phyloP scores from a whole-genome alignment of 805 yeast species.

The Spathaspora sp. region DNA sequence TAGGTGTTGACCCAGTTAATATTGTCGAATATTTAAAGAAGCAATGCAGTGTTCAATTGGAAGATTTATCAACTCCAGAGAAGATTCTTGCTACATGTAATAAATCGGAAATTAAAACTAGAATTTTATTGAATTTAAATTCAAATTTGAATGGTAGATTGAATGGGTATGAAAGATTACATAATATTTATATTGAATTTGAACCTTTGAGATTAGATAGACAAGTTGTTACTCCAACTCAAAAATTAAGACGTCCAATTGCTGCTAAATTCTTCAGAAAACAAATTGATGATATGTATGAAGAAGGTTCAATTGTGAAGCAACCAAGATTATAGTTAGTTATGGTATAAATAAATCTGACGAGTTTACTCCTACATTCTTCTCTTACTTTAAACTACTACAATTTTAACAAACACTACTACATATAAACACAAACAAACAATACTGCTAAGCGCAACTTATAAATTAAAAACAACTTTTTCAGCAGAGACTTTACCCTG shows the following conservation, averaged over 20 bases:
- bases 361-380: neutral
- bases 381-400: neutral
- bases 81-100: slow-evolving; percentile 25
- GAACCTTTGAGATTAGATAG: slow-evolving; percentile 64
- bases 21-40: slow-evolving; percentile 15
- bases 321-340: slow-evolving; percentile 9
- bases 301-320: slow-evolving; percentile 27
- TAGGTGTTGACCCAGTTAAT: slow-evolving; percentile 55
- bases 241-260: slow-evolving; percentile 43
- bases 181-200: slow-evolving; percentile 47
- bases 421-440: neutral
- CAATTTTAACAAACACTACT: no score
- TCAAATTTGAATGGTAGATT: slow-evolving; percentile 26
- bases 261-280: slow-evolving; percentile 23
- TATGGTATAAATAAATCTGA: neutral
- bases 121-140: slow-evolving; percentile 37
- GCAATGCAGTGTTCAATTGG: slow-evolving; percentile 11
- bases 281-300: slow-evolving; percentile 24
- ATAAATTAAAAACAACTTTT: slow-evolving; percentile 36
- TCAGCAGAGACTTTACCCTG: slow-evolving; percentile 37
- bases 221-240: slow-evolving; percentile 65
- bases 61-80: slow-evolving; percentile 13
- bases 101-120: slow-evolving; percentile 30
- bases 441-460: neutral
- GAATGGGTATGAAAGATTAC: slow-evolving; percentile 62